Evolutionary conservation across 2,329 filamentous ascomycete species (phyloP).

Genomic region (Metarhizium rileyi): DNA sequence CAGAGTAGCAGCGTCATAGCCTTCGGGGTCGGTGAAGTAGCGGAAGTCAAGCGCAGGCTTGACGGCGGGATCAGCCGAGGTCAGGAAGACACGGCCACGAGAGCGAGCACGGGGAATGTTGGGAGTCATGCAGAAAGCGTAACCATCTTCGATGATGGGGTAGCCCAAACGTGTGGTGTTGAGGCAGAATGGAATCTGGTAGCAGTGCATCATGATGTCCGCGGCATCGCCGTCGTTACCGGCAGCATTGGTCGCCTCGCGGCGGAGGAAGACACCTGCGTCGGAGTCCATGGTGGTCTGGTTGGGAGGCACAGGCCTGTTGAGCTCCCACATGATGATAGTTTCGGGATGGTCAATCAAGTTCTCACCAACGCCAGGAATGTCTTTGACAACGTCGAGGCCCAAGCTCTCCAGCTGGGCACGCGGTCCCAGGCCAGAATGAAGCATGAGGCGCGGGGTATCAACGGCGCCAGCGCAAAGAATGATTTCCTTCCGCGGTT

Average conservation of each 20-base stretch:
- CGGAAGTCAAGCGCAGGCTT: constrained; percentile 82
- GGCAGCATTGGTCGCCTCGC: constrained; percentile 58
- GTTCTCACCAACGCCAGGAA: constrained; percentile 52
- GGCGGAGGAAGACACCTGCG: constrained; percentile 78
- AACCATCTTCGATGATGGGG: constrained; percentile 50
- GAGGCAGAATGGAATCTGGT: constrained; percentile 85
- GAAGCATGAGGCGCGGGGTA: constrained; percentile 58
- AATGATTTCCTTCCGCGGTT: constrained; percentile 65
- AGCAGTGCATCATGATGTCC: constrained; percentile 95
- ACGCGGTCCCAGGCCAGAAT: constrained; percentile 47
- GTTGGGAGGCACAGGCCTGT: constrained; percentile 62
- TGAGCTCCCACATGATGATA: constrained; percentile 65
- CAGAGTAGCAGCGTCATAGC: constrained; percentile 74
- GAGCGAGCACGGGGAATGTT: constrained; percentile 80
- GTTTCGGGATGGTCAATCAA: constrained; percentile 51
- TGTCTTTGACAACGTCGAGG: constrained; percentile 45
- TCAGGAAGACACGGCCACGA: constrained; percentile 67
- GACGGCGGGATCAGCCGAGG: constrained; percentile 61
- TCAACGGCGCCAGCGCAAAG: constrained; percentile 74
- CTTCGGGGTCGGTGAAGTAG: constrained; percentile 80
- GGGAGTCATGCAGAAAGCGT: constrained; percentile 88
- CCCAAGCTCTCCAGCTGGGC: constrained; percentile 42
- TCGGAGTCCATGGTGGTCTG: constrained; percentile 90
- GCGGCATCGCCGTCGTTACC: constrained; percentile 64
- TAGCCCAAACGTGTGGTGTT: constrained; percentile 78